Evolutionary conservation across 2,329 filamentous ascomycete species (phyloP).

Genomic region (Xylariales sp.): DNA sequence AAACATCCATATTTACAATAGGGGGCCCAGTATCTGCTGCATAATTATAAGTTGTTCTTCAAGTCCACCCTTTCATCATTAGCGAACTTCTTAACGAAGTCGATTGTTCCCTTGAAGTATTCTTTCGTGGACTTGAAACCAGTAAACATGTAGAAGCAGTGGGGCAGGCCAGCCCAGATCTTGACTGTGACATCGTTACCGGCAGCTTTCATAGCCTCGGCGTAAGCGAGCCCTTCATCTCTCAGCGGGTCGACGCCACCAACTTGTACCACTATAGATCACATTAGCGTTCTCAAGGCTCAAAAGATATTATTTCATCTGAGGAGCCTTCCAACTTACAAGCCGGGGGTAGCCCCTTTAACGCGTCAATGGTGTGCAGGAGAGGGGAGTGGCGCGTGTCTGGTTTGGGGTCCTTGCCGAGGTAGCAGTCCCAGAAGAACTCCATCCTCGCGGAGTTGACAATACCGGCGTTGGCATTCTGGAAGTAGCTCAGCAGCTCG

Average conservation of each 20-base stretch:
- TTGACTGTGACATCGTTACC: conserved; percentile 27
- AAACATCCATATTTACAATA: too few relatives aligned
- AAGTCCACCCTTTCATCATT: neutral
- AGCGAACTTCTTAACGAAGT: conserved; percentile 3
- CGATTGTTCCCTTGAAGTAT: neutral
- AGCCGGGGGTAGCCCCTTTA: conserved; percentile 24
- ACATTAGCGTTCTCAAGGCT: too few relatives aligned
- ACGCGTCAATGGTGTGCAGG: conserved; percentile 21
- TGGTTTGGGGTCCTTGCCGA: conserved; percentile 19
- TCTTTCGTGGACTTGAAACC: conserved; percentile 2
- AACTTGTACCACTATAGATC: conserved; percentile 26
- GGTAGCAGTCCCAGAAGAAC: conserved; percentile 29
- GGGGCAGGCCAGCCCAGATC: conserved; percentile 29
- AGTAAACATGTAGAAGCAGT: conserved; percentile 21
- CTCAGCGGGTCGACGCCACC: conserved; percentile 30
- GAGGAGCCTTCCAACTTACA: conserved; percentile 19
- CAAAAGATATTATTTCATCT: too few relatives aligned
- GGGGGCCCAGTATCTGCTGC: too few relatives aligned
- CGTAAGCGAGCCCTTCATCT: conserved; percentile 33
- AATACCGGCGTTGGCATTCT: conserved; percentile 26
- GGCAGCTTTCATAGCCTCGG: conserved; percentile 26
- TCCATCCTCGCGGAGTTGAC: conserved; percentile 24
- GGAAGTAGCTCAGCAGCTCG: conserved; percentile 28
- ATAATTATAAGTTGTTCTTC: too few relatives aligned
- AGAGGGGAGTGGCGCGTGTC: conserved; percentile 26